These are phyloP conservation scores for Yarrowia bubula DNA, from an alignment of 805 yeast genomes.

Conservation along the genomic window DNA sequence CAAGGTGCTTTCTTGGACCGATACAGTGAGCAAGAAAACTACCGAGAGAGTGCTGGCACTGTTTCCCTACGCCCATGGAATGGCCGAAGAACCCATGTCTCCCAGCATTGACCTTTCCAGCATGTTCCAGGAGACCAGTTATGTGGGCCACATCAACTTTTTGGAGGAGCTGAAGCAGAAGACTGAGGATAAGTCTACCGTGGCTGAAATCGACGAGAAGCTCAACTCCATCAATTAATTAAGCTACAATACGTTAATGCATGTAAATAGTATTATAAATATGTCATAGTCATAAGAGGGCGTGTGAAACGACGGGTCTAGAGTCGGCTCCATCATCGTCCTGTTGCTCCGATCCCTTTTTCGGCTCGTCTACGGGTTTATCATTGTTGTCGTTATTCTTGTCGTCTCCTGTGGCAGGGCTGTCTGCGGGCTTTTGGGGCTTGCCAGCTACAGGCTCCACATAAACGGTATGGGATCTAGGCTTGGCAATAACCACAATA, in stretches of 20 bases:
- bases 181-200: constrained; percentile 1
- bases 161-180: constrained; percentile 1
- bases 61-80: constrained; percentile 5
- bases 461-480: constrained; percentile 32
- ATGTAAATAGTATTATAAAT: constrained; percentile 26
- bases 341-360: neutral
- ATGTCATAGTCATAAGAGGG: constrained; percentile 23
- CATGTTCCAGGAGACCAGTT: constrained; percentile 3
- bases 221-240: constrained; percentile 3
- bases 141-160: neutral
- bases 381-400: neutral
- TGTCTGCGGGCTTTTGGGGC: neutral
- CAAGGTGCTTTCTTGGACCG: neutral
- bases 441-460: constrained; percentile 6
- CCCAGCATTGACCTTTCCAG: constrained; percentile 6
- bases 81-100: constrained; percentile 7
- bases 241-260: constrained; percentile 11
- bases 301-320: constrained; percentile 21
- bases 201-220: neutral
- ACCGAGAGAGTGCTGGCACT: neutral
- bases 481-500: constrained; percentile 64
- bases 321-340: neutral
- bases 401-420: neutral
- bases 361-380: constrained; percentile 22
- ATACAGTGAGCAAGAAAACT: neutral